These are phyloP conservation scores for Penicillium sp. DNA, from an alignment of 2,329 filamentous ascomycete genomes.

Conservation along the genomic window DNA sequence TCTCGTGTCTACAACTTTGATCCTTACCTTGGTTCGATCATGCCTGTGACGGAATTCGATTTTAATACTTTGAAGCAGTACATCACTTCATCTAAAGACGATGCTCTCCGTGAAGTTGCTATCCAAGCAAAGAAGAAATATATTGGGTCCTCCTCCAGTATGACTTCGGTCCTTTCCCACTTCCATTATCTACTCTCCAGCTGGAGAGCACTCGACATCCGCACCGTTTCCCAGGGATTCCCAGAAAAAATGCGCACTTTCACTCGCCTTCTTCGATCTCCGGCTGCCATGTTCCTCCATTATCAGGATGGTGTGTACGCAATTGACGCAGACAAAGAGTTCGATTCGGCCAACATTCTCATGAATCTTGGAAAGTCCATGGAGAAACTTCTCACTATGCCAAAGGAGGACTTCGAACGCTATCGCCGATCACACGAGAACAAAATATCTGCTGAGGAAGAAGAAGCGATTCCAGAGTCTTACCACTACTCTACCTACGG, in stretches of 20 bases:
- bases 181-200: conserved; percentile 90
- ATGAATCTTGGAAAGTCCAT: conserved; percentile 94
- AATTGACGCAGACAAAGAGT: conserved; percentile 95
- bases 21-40: conserved; percentile 88
- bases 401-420: conserved; percentile 81
- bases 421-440: conserved; percentile 73
- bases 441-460: conserved; percentile 68
- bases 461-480: conserved; percentile 72
- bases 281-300: conserved; percentile 79
- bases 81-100: conserved; percentile 87
- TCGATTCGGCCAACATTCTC: conserved; percentile 80
- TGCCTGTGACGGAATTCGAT: conserved; percentile 91
- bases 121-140: conserved; percentile 73
- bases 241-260: conserved; percentile 65
- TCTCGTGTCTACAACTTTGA: conserved; percentile 96
- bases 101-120: conserved; percentile 70
- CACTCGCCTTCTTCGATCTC: conserved; percentile 72
- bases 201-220: conserved; percentile 74
- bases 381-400: conserved; percentile 89
- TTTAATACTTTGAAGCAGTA: conserved; percentile 85
- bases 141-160: conserved; percentile 94
- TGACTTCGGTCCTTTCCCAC: conserved; percentile 84
- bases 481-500: conserved; percentile 87
- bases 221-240: conserved; percentile 71
- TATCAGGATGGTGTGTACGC: conserved; percentile 86